Base-by-base conservation (phyloP, 805 yeast species). In the Blastobotrys mokoenaii region DNA sequence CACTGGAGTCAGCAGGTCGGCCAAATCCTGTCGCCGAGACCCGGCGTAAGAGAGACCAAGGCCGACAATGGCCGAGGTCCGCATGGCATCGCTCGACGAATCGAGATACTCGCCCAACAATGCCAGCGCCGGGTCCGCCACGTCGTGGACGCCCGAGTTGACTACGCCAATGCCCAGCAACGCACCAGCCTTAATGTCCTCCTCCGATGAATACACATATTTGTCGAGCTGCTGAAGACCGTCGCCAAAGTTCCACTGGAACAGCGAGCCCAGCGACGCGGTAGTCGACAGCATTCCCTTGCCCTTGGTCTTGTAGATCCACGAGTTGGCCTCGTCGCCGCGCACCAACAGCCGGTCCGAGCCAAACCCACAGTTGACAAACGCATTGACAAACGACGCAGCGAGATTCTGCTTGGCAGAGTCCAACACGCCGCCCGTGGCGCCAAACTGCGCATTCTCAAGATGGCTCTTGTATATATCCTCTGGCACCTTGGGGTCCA, bases 391-490 rank as follows among this genome's bases (percentile, higher is more conserved):
- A 63, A 93, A 90, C n/a, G 93, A 77, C 2, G 95, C 80, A 3
- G 97, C 97, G 57, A 93, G 72, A 60, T 88, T 93, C 65, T 90
- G 97, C 64, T 88, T 89, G 10, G 96, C 95, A 32, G 96, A 84
- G 63, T 90, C 97, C 36, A 87, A 68, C 4, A 55, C 47, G 1
- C 62, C 63, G 1, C 72, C 58, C 5, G 82, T 76, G 27, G 76
- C 67, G 4, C 82, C 80, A 45, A 75, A 73, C 49, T 79, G 72
- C 2, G 77, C 65, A 52, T 77, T 80, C 60, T 93, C 97, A 54
- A 90, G 72, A 62, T 90, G 96, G 25, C 88, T 80, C 65, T 89
- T 88, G 67, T 88, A 88, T 47, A 93, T 78, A 64, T 93, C 98
- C 65, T 88, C 96, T 10, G 98, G 98, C 25, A 84, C 83, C 63